Evolutionary conservation across 768 basidiomycete genomes (phyloP).

Genomic region (Xerocomus brunneocitrinus): DNA sequence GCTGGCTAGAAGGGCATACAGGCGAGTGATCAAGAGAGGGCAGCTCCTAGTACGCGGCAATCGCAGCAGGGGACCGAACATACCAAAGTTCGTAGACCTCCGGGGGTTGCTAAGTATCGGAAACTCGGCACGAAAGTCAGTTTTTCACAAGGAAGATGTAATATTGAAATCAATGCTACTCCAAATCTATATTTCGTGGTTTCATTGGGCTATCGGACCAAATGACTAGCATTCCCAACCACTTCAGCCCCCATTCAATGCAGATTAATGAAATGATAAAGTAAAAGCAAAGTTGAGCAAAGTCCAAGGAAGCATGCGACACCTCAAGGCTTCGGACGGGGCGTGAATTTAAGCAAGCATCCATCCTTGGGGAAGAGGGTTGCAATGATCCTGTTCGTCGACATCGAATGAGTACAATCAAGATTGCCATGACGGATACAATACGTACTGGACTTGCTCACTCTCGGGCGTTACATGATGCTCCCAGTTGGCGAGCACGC

Average conservation of each 20-base stretch:
- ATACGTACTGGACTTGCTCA: constrained; percentile 74
- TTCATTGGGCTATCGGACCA: not conserved
- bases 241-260: not conserved
- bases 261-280: constrained; percentile 13
- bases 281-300: not conserved
- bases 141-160: no score
- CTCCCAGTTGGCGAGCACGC: constrained; percentile 76
- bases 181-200: not conserved
- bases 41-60: no score
- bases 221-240: not conserved
- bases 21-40: no score
- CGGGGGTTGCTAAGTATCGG: no score
- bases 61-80: no score
- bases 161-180: no score
- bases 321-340: constrained; percentile 38
- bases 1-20: no score
- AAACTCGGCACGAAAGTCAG: no score
- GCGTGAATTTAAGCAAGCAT: constrained; percentile 72
- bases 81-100: no score
- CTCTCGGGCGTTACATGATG: constrained; percentile 79
- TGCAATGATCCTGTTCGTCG: constrained; percentile 71
- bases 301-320: not conserved
- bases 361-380: constrained; percentile 96
- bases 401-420: not conserved
- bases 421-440: not conserved